Conservation (phyloP, 306 rosid species). For the Prunus dulcis region DNA sequence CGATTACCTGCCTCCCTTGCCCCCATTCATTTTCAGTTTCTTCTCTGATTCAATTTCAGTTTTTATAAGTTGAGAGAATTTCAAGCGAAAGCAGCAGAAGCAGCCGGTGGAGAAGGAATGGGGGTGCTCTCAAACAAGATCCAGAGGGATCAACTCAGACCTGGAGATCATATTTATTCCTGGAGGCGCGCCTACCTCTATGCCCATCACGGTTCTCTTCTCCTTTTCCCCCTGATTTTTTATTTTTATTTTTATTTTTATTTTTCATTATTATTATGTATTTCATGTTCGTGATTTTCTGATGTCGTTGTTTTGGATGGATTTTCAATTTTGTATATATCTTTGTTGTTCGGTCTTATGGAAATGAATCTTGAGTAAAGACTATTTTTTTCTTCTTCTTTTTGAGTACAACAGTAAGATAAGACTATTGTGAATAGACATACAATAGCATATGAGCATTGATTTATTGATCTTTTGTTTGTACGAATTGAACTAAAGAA, state of each 20-base stretch:
- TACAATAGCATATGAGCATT: neutral
- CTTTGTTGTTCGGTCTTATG: too few species aligned
- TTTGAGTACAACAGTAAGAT: too few species aligned
- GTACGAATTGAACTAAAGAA: neutral
- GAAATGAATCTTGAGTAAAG: too few species aligned
- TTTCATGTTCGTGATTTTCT: neutral
- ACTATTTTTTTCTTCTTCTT: too few species aligned
- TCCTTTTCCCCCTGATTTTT: neutral
- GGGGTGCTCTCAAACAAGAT: constrained; percentile 63
- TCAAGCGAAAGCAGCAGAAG: neutral
- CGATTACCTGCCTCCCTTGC: neutral
- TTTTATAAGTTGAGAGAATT: neutral
- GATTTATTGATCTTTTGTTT: neutral
- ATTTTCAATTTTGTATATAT: neutral
- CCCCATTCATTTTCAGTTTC: neutral
- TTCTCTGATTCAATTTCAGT: neutral
- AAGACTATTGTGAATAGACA: too few species aligned
- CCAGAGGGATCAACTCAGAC: constrained; percentile 37
- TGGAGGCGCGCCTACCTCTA: constrained; percentile 68
- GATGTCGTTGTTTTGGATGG: neutral
- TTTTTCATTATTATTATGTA: neutral
- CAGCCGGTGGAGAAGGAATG: constrained; percentile 28
- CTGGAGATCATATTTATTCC: constrained; percentile 80
- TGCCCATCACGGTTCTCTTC: constrained; percentile 67
- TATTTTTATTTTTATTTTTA: too few species aligned